Base-by-base conservation (phyloP, 1,284 basidiomycete species). In the Moesziomyces globuligerus region DNA sequence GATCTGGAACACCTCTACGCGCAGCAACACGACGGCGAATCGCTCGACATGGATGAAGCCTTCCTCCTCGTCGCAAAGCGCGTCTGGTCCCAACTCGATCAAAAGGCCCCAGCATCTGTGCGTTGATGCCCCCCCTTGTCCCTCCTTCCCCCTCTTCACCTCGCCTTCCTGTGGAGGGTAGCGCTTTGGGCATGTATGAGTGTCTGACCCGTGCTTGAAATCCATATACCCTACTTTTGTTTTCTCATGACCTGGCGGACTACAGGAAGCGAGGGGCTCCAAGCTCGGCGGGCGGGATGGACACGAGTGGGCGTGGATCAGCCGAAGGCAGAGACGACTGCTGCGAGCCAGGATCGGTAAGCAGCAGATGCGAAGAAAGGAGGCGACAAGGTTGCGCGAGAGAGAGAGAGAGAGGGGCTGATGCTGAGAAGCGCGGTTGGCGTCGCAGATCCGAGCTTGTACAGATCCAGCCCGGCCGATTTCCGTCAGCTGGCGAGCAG, bases 41-140 rank as follows among this genome's bases (percentile, higher is more conserved):
- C 50, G 11, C 36, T 54, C 28, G 68, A 71, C 11, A 57, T 71
- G 57, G 61, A 71, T 44, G 44, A 66, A n/a, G 68, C 68, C 0
- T 66, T 71, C 40, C 43, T 50, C 3, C n/a, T 20, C 8, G 21
- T 71, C 10, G 68, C 58, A 1, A 13, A 46, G 8, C 39, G 36
- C 9, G 47, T 66, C 18, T 71, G 68, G 48, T 20, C 32, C 8
- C 18, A 51, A 23, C 29, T 5, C 11, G 39, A n/a, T n/a, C n/a
- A 39, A 25, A 37, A 28, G n/a, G 3, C n/a, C 9, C 7, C 29
- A 6, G 46, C n/a, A n/a, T n/a, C n/a, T n/a, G n/a, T 48, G 46
- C 46, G 46, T 48, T 36, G n/a, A 48, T 13, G 2, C 29, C 13
- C 11, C 29, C 29, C 28, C 28, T n/a, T n/a, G n/a, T n/a, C n/a